Evolutionary conservation across 1,139 yeast species (phyloP).

Genomic region (Wickerhamomyces sp.): DNA sequence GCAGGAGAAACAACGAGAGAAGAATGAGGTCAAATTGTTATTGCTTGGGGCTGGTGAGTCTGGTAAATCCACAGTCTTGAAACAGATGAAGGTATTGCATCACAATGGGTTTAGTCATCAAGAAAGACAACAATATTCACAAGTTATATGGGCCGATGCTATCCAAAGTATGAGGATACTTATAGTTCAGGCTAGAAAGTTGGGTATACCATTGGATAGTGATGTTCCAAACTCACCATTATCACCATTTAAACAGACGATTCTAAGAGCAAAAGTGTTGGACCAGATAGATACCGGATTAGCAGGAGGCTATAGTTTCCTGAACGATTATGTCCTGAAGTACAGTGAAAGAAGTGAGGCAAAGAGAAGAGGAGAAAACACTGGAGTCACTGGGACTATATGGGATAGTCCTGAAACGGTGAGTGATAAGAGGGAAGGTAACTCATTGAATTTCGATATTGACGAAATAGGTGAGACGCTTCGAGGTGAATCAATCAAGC

Average conservation of each 20-base stretch:
- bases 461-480: constrained; percentile 29
- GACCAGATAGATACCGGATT: constrained; percentile 60
- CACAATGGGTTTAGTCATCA: constrained; percentile 79
- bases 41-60: constrained; percentile 93
- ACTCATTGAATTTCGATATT: constrained; percentile 19
- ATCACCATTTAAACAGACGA: constrained; percentile 40
- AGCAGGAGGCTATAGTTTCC: constrained; percentile 63
- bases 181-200: constrained; percentile 63
- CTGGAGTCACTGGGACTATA: constrained; percentile 50
- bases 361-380: constrained; percentile 47
- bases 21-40: constrained; percentile 58
- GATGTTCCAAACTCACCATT: constrained; percentile 48
- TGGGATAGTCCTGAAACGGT: constrained; percentile 28
- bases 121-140: constrained; percentile 77
- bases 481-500: constrained; percentile 23
- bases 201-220: constrained; percentile 57
- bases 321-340: constrained; percentile 60
- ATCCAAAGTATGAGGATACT: constrained; percentile 84
- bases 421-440: constrained; percentile 4
- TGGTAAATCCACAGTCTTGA: constrained; percentile 94
- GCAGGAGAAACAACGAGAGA: constrained; percentile 46
- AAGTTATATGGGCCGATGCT: constrained; percentile 94
- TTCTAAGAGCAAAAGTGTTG: constrained; percentile 55
- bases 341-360: constrained; percentile 53
- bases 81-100: constrained; percentile 83